A percentile compares a stretch with the other conserved stretches of the same genome.
phyloP scores from a whole-genome alignment of 805 yeast genomes.

The Vanderwaltozyma tropicalis region DNA sequence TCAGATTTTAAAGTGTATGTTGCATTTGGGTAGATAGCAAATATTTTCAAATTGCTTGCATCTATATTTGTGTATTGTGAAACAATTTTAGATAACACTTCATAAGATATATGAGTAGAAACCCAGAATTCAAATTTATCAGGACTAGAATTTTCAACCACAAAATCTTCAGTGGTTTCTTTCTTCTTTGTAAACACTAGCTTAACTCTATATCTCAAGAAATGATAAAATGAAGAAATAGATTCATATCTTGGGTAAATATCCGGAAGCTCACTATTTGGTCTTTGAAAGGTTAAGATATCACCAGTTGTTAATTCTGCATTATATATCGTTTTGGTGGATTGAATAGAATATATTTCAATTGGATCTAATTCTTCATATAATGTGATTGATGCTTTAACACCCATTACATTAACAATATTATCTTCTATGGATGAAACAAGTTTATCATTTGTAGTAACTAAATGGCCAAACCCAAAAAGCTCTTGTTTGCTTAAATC shows the following conservation, averaged over 20 bases:
- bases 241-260: constrained; percentile 29
- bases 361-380: constrained; percentile 55
- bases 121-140: constrained; percentile 54
- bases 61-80: constrained; percentile 44
- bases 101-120: constrained; percentile 47
- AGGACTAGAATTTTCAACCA: constrained; percentile 8
- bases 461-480: constrained; percentile 55
- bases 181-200: constrained; percentile 33
- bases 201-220: constrained; percentile 50
- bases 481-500: constrained; percentile 45
- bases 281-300: constrained; percentile 34
- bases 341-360: constrained; percentile 36
- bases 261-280: constrained; percentile 6
- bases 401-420: constrained; percentile 29
- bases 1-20: constrained; percentile 37
- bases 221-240: constrained; percentile 41
- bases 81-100: constrained; percentile 50
- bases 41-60: constrained; percentile 55
- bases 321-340: constrained; percentile 35
- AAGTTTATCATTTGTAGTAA: constrained; percentile 39
- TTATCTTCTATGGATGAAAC: constrained; percentile 23
- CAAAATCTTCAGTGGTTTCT: constrained; percentile 22
- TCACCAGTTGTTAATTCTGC: constrained; percentile 62
- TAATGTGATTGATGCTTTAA: constrained; percentile 26
- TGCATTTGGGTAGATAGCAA: constrained; percentile 51